Percentiles rank a stretch among this genome's conserved stretches.
These are phyloP conservation scores for Fusarium kyushuense DNA, from an alignment of 2,329 filamentous ascomycete species.

Conservation along the genomic window DNA sequence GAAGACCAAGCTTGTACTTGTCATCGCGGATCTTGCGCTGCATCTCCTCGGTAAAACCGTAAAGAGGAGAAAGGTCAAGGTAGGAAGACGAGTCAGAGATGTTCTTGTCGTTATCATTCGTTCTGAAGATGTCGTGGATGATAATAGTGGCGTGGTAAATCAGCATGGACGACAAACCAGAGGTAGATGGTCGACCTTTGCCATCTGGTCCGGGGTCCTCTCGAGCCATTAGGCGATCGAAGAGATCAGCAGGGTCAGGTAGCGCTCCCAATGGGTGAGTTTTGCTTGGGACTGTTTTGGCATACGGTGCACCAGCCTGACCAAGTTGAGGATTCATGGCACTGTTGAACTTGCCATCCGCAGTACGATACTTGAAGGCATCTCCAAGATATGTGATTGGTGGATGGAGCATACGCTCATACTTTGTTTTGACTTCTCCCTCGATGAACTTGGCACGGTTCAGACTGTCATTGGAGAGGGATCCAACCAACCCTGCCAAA, in stretches of 20 bases:
- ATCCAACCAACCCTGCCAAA: not conserved
- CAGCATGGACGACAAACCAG: conserved; percentile 60
- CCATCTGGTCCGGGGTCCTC: conserved; percentile 2
- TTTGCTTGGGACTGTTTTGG: conserved; percentile 47
- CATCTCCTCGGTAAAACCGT: conserved; percentile 53
- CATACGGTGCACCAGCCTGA: conserved; percentile 48
- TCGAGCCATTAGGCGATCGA: conserved; percentile 50
- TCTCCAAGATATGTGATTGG: conserved; percentile 43
- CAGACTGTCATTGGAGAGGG: conserved; percentile 5
- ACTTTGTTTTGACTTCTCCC: conserved; percentile 6
- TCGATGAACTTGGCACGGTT: conserved; percentile 12
- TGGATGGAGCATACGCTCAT: conserved; percentile 13
- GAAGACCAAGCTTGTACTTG: conserved; percentile 52
- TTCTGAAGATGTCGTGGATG: conserved; percentile 63
- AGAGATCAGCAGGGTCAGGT: conserved; percentile 49
- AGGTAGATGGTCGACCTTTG: conserved; percentile 37
- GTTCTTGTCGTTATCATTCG: conserved; percentile 49
- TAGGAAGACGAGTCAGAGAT: conserved; percentile 58
- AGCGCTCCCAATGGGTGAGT: conserved; percentile 43
- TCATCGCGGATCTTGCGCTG: conserved; percentile 51
- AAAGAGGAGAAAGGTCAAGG: conserved; percentile 60
- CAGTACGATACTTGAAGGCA: conserved; percentile 44
- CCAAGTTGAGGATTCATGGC: conserved; percentile 48
- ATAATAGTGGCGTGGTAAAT: conserved; percentile 65
- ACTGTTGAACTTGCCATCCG: conserved; percentile 50